Base-by-base conservation (phyloP, 305 asterid genomes). In the Stenogyne calaminthoides region DNA sequence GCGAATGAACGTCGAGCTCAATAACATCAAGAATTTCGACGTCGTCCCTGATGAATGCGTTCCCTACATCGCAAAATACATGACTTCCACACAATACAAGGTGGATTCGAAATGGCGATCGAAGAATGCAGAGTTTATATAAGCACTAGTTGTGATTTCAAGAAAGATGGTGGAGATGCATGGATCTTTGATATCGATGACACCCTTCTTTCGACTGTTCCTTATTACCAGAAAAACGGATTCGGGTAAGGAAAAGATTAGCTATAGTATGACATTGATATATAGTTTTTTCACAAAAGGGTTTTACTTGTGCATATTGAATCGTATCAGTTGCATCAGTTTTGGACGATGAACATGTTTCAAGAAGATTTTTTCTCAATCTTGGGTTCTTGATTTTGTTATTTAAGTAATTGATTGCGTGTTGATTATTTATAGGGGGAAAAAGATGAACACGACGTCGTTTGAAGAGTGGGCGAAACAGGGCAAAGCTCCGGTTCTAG, bases 181-280 rank as follows among this genome's bases (percentile, higher is more conserved):
- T 91, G 97, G 91, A 69, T 83, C 67, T 89, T 91, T 11, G 96
- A 91, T 64, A 70, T 89, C 29, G 92, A 91, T 67, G 97, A 91
- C 40, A 91, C 92, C 12, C 93, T 91, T 56, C 86, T 91, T 25
- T 91, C 96, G 47, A 84, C 89, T 7, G 73, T 87, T 18, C 92
- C 96, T 80, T 89, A 86, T 72, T 87, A 83, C 89, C 86, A 89
- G 88, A 85, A 82, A 60, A 83, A 87, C 22, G 87, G 88, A 1
- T 88, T 82, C 64, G 89, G 97, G 96, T 88, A 87, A 74, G 64
- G 3, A 11, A 7, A 0, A 47, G 5, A 6, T 49, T 49, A 49
- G 8, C 36, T 32, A 25, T 25, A 25, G 29, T 25, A 25, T 25
- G 29, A 2, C 29, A 25, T 25, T 25, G 29, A 2, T 25, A 25